These are phyloP conservation scores for Backusella liffmaniae DNA, from an alignment of 192 early-diverging fungal species.

Conservation along the genomic window DNA sequence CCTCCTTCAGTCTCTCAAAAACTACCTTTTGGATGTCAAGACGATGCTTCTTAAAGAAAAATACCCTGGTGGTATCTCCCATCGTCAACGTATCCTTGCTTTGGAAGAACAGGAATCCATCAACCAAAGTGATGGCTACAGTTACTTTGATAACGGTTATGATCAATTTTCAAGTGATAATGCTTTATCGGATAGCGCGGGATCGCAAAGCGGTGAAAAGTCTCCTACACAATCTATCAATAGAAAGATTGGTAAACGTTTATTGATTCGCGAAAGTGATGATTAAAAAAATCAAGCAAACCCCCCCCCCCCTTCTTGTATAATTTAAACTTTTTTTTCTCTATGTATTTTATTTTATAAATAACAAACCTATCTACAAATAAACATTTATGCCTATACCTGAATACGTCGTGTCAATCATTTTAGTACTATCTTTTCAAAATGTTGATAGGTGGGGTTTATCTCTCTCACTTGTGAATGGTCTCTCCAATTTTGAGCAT, in stretches of 20 bases:
- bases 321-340: not conserved
- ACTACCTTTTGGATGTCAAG: conserved; percentile 41
- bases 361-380: not conserved
- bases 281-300: not conserved
- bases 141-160: conserved; percentile 45
- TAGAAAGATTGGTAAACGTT: conserved; percentile 28
- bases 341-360: not conserved
- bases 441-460: not conserved
- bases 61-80: conserved; percentile 31
- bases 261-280: conserved; percentile 23
- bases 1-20: conserved; percentile 39
- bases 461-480: too few relatives aligned
- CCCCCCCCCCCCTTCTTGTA: not conserved
- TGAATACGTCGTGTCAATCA: not conserved
- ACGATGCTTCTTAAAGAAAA: conserved; percentile 35
- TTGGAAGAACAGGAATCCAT: conserved; percentile 29
- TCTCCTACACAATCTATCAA: not conserved
- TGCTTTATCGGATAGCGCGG: conserved; percentile 6
- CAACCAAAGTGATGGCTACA: conserved; percentile 35
- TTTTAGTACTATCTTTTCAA: not conserved
- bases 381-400: not conserved
- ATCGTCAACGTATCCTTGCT: conserved; percentile 26
- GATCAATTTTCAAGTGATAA: conserved; percentile 4
- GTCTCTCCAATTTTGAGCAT: too few relatives aligned
- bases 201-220: conserved; percentile 14